Base-by-base conservation (phyloP, 495 filamentous ascomycete genomes). In the Penicillium flavigenum region DNA sequence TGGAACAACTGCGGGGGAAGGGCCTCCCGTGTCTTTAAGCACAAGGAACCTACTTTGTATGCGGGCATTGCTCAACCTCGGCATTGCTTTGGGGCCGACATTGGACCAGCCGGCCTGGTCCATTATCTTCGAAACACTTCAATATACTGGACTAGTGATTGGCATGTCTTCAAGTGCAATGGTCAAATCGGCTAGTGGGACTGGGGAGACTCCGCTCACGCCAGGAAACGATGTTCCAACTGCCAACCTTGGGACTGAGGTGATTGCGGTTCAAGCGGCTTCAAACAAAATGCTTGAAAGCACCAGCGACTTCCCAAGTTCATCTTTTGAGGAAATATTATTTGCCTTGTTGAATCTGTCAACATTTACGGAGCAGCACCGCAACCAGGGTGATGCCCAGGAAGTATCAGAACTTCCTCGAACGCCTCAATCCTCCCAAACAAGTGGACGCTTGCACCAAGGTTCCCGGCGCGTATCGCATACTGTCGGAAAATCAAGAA, bases 81-180 rank as follows among this genome's bases (percentile, higher is more conserved):
- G 95, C 3, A 98, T 98, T 66, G 95, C 94, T 39, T 75, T 98
- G 7, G 94, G 94, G 0, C 91, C 94, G 6, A 93, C 90, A 4
- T 76, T 98, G 17, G 87, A 88, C 31, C 70, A 76, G 61, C 78
- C 79, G 17, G 89, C 92, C 24, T 98, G 93, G 91, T 84, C 84
- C 1, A 97, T 98, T 53, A 75, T 98, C 19, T 76, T 98, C 2
- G 92, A 96, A 60, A 95, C 91, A 1, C 76, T 98, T 5, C 89
- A 96, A 62, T 88, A 96, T 68, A 92, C 92, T 7, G 93, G 96
- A 64, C 82, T 93, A 47, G 83, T 97, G 14, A 79, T 96, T 49
- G 89, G 88, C 48, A 77, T 81, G 16, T 76, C 80, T 1, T 73
- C 72, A 0, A 65, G 68, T 20, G 57, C 66, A 22, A 68, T 73